These are phyloP conservation scores for Musa troglodytarum DNA, from an alignment of 176 grass and related monocot species.

Conservation along the genomic window DNA sequence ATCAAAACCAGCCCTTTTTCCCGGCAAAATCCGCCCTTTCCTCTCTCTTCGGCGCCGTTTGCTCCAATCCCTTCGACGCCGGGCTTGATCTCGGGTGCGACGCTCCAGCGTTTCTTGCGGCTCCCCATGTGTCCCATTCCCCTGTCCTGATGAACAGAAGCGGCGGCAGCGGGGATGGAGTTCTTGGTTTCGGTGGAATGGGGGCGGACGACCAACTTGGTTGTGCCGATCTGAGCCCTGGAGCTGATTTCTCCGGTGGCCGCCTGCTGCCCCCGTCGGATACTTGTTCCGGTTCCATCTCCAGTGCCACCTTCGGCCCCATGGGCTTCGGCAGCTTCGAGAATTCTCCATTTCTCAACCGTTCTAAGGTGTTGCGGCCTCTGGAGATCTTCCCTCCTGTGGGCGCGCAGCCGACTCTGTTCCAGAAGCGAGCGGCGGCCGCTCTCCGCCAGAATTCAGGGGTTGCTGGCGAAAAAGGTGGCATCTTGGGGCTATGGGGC, in stretches of 20 bases:
- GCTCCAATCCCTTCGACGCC: conserved; percentile 8
- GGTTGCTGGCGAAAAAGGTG: not conserved
- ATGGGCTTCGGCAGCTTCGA: conserved; percentile 15
- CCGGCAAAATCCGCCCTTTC: not conserved
- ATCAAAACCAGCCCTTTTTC: not conserved
- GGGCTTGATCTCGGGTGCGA: conserved; percentile 14
- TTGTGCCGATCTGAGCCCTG: conserved; percentile 2
- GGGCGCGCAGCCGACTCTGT: conserved; percentile 20
- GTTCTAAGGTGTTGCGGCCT: conserved; percentile 16
- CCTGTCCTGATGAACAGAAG: conserved; percentile 4
- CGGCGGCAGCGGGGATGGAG: not conserved
- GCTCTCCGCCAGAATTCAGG: conserved; percentile 17
- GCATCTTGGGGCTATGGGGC: not conserved
- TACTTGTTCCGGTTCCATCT: conserved; percentile 8
- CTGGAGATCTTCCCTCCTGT: conserved; percentile 19
- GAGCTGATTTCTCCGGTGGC: not conserved
- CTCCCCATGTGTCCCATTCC: not conserved
- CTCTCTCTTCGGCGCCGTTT: not conserved
- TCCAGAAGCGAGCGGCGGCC: conserved; percentile 25
- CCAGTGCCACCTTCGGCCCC: not conserved
- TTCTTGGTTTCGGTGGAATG: not conserved
- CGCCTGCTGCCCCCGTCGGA: not conserved
- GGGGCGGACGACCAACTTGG: not conserved
- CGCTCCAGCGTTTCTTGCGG: not conserved
- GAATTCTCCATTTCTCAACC: conserved; percentile 12